Conservation (phyloP, 129 eudicot species). For the Escallonia rubra region DNA sequence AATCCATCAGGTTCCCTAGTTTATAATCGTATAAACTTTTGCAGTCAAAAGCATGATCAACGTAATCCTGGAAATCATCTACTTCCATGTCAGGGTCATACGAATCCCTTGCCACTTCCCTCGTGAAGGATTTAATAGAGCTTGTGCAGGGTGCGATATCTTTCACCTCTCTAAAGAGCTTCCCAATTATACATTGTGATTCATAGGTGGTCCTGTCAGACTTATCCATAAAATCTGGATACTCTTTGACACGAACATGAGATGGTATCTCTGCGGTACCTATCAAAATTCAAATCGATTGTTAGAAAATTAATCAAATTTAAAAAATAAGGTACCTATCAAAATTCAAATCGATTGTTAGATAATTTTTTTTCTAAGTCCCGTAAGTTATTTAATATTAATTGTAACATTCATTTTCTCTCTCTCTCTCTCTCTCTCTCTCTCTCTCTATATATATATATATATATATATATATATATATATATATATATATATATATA, state of each 20-base stretch:
- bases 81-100: slow-evolving; percentile 74
- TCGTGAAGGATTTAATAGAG: slow-evolving; percentile 39
- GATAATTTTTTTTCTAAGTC: no score
- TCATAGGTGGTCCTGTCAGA: slow-evolving; percentile 64
- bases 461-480: no score
- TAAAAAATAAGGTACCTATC: no score
- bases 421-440: no score
- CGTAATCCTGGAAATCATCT: slow-evolving; percentile 44
- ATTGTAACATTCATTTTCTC: no score
- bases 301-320: no score
- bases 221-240: slow-evolving; percentile 92
- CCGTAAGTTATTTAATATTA: no score
- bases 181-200: slow-evolving; percentile 62
- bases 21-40: slow-evolving; percentile 65
- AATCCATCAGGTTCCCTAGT: slow-evolving; percentile 73
- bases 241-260: slow-evolving; percentile 50
- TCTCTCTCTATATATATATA: no score
- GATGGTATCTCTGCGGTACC: slow-evolving; percentile 79
- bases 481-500: no score
- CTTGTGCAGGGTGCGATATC: slow-evolving; percentile 43
- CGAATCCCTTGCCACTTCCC: slow-evolving; percentile 46
- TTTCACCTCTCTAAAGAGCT: slow-evolving; percentile 68
- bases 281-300: no score
- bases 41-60: slow-evolving; percentile 56
- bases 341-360: no score